These are phyloP conservation scores for Botrytis fabae DNA, from an alignment of 2,329 filamentous ascomycete genomes.

Conservation along the genomic window DNA sequence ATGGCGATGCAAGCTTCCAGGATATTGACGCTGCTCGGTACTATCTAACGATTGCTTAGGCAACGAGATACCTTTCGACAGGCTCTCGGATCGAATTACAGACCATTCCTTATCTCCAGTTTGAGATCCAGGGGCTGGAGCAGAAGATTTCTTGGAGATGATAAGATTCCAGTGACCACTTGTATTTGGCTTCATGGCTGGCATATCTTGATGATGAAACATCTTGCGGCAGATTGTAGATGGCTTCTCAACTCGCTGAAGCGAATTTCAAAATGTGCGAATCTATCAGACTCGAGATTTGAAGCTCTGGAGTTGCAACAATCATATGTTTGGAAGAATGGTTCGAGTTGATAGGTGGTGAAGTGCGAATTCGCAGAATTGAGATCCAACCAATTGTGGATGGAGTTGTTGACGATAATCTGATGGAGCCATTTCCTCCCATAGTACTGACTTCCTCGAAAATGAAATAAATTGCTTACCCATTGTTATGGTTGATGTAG, in stretches of 20 bases:
- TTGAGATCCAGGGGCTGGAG: neutral
- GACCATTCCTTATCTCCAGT: neutral
- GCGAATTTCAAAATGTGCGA: neutral
- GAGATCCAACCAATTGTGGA: neutral
- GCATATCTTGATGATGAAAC: slow-evolving; percentile 8
- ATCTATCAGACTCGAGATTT: slow-evolving; percentile 7
- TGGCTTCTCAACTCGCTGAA: neutral
- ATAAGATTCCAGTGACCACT: slow-evolving; percentile 15
- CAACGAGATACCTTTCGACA: neutral
- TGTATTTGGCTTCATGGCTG: slow-evolving; percentile 1
- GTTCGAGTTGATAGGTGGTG: neutral
- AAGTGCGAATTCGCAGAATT: neutral
- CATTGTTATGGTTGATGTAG: slow-evolving; percentile 39
- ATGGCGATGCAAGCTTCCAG: slow-evolving; percentile 35
- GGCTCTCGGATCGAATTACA: slow-evolving; percentile 20
- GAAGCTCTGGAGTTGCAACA: neutral
- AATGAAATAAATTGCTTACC: slow-evolving; percentile 41
- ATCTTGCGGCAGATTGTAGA: neutral
- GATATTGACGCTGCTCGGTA: slow-evolving; percentile 26
- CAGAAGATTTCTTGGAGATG: slow-evolving; percentile 3
- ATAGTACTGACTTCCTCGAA: slow-evolving; percentile 26
- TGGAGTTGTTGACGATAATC: neutral
- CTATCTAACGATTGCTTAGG: slow-evolving; percentile 24
- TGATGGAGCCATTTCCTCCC: slow-evolving; percentile 18
- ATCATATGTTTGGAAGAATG: neutral